These are phyloP conservation scores for Trifolium fragiferum DNA, from an alignment of 306 rosid genomes.

Conservation along the genomic window DNA sequence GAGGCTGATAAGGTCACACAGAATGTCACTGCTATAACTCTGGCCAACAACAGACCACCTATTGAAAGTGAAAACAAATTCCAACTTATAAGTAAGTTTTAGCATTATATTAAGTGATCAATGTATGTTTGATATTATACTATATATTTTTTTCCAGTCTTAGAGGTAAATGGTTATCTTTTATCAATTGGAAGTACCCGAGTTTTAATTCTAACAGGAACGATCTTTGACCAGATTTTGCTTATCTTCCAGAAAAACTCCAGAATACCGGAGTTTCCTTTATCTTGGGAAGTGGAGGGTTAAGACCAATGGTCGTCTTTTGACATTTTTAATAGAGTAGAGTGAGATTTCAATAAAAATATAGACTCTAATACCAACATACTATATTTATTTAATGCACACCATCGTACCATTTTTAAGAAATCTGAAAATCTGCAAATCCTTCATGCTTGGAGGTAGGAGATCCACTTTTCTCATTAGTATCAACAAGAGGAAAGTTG, in stretches of 20 bases:
- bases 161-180: neutral
- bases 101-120: constrained; percentile 1
- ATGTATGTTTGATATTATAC: neutral
- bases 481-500: constrained; percentile 58
- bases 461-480: constrained; percentile 71
- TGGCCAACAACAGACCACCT: constrained; percentile 73
- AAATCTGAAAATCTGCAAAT: constrained; percentile 77
- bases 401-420: constrained; percentile 70
- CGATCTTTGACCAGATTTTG: too few species aligned
- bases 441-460: constrained; percentile 76
- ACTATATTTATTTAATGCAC: too few species aligned
- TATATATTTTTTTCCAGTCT: neutral
- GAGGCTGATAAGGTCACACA: constrained; percentile 94
- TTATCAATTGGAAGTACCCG: too few species aligned
- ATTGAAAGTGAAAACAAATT: constrained; percentile 13
- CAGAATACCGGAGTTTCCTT: too few species aligned
- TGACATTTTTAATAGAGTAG: too few species aligned
- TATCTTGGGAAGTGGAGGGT: too few species aligned
- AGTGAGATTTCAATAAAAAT: too few species aligned
- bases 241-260: too few species aligned
- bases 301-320: too few species aligned
- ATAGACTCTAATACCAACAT: neutral
- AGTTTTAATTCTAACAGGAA: too few species aligned
- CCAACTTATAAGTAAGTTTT: constrained; percentile 10
- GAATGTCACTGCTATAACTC: constrained; percentile 94